Percentiles rank a stretch among this genome's conserved stretches.
Conservation (phyloP, 2,329 filamentous ascomycete genomes). For the Amylocarpus encephaloides region DNA sequence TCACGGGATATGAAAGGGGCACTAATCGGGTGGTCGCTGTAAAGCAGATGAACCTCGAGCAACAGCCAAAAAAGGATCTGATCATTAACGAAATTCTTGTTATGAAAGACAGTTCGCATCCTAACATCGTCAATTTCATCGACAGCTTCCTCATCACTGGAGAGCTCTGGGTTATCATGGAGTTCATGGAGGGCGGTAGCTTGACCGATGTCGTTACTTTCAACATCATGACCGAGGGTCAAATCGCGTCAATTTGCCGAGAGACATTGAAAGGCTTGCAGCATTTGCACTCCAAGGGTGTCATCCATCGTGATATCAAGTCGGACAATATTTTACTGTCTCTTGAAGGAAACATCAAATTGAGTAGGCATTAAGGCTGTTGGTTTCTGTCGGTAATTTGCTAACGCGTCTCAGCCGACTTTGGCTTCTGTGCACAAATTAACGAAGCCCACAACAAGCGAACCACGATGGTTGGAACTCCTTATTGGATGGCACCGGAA, state of each 20-base stretch:
- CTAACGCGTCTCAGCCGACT: constrained; percentile 61
- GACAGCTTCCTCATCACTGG: constrained; percentile 88
- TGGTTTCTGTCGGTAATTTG: not conserved
- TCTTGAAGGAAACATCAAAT: constrained; percentile 91
- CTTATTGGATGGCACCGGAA: constrained; percentile 99
- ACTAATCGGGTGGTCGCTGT: constrained; percentile 90
- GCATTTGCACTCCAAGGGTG: constrained; percentile 93
- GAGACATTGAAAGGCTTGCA: constrained; percentile 90
- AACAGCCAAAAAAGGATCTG: constrained; percentile 97
- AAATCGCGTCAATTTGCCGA: constrained; percentile 91
- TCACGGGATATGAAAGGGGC: constrained; percentile 77
- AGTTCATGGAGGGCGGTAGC: constrained; percentile 98
- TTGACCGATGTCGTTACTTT: constrained; percentile 97
- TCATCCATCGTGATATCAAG: constrained; percentile 98
- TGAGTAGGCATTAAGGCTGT: constrained; percentile 58
- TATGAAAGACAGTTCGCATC: constrained; percentile 98
- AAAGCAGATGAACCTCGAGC: constrained; percentile 98
- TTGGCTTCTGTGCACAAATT: constrained; percentile 97
- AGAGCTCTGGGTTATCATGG: constrained; percentile 98
- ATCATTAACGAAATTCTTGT: constrained; percentile 99
- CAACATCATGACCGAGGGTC: constrained; percentile 97
- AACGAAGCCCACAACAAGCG: constrained; percentile 96
- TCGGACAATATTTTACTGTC: constrained; percentile 96
- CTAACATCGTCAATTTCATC: constrained; percentile 99
- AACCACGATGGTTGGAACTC: constrained; percentile 97